These are phyloP conservation scores for Irpex sp. DNA, from an alignment of 1,284 basidiomycete species.

Conservation along the genomic window DNA sequence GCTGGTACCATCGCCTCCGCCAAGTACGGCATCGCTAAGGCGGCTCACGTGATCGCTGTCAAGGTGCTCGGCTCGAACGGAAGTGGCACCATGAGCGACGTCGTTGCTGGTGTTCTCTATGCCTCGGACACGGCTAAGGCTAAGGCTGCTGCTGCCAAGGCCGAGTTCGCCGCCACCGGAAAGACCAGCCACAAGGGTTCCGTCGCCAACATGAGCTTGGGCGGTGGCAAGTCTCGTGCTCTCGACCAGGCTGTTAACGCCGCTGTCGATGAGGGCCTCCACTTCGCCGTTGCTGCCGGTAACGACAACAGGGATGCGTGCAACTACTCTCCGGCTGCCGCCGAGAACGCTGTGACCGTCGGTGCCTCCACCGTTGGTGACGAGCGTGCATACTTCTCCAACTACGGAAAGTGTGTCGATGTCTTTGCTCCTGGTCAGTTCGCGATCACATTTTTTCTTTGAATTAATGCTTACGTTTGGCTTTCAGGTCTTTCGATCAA, in stretches of 20 bases:
- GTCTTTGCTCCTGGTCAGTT: conserved; percentile 66
- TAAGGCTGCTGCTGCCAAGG: conserved; percentile 56
- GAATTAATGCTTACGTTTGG: neutral
- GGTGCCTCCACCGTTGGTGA: conserved; percentile 72
- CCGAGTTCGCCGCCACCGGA: conserved; percentile 55
- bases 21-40: conserved; percentile 91
- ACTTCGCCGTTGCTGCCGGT: conserved; percentile 95
- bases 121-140: conserved; percentile 65
- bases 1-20: conserved; percentile 40
- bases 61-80: conserved; percentile 96
- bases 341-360: conserved; percentile 70
- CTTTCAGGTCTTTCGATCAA: conserved; percentile 52
- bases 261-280: conserved; percentile 82
- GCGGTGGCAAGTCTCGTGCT: conserved; percentile 89
- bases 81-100: conserved; percentile 94
- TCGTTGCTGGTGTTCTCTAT: conserved; percentile 85
- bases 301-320: conserved; percentile 57
- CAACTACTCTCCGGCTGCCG: conserved; percentile 69
- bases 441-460: neutral
- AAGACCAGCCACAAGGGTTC: conserved; percentile 72
- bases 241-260: conserved; percentile 86
- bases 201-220: conserved; percentile 97
- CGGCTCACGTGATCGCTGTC: conserved; percentile 90
- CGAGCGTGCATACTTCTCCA: conserved; percentile 76
- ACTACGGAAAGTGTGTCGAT: conserved; percentile 70